These are phyloP conservation scores for Phaeosphaeriaceae sp. DNA, from an alignment of 2,329 filamentous ascomycete species.

Conservation along the genomic window DNA sequence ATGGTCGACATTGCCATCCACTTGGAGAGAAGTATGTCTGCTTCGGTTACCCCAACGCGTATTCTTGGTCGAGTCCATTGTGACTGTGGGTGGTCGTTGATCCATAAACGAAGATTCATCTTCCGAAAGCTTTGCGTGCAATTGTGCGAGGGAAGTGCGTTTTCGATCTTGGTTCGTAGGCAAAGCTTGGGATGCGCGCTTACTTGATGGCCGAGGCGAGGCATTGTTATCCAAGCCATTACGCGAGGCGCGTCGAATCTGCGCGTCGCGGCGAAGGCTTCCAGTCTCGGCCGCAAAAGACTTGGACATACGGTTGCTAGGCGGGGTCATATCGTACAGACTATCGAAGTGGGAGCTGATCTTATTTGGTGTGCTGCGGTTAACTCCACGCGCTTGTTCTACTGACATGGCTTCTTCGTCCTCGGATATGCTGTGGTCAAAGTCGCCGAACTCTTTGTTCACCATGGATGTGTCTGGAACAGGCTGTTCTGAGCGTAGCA, in stretches of 20 bases:
- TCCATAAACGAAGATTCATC: slow-evolving; percentile 61
- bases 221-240: slow-evolving; percentile 47
- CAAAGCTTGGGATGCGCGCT: slow-evolving; percentile 44
- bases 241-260: slow-evolving; percentile 52
- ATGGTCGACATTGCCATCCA: slow-evolving; percentile 34
- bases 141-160: slow-evolving; percentile 61
- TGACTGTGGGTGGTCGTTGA: slow-evolving; percentile 56
- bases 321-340: slow-evolving; percentile 57
- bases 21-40: slow-evolving; percentile 51
- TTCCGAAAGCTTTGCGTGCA: slow-evolving; percentile 61
- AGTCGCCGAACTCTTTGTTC: slow-evolving; percentile 49
- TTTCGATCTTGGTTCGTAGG: slow-evolving; percentile 39
- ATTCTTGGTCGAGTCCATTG: slow-evolving; percentile 51
- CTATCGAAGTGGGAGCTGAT: slow-evolving; percentile 60
- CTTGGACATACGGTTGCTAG: slow-evolving; percentile 45
- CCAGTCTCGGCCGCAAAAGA: slow-evolving; percentile 41
- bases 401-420: slow-evolving; percentile 59
- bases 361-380: slow-evolving; percentile 48
- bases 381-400: slow-evolving; percentile 62
- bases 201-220: slow-evolving; percentile 47
- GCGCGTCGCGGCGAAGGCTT: slow-evolving; percentile 53
- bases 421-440: slow-evolving; percentile 48
- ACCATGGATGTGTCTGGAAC: slow-evolving; percentile 48
- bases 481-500: slow-evolving; percentile 41
- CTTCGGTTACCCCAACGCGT: slow-evolving; percentile 61